These are phyloP conservation scores for Fusarium irregulare DNA, from an alignment of 2,329 filamentous ascomycete genomes.

Conservation along the genomic window DNA sequence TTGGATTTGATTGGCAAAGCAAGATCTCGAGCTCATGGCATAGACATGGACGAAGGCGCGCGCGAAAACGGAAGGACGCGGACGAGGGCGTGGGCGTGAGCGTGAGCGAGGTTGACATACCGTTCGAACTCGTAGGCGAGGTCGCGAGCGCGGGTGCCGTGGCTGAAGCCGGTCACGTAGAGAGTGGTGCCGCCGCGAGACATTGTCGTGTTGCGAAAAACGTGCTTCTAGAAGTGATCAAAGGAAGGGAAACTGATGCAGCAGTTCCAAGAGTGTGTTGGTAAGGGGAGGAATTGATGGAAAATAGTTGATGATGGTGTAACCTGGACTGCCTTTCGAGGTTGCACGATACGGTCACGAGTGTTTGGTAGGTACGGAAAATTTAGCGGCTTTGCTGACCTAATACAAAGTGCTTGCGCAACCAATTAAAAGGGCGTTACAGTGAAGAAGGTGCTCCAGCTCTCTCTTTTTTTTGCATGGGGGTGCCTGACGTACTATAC, in stretches of 20 bases:
- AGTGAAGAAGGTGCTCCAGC: neutral
- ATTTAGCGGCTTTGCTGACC: slow-evolving; percentile 45
- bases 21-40: slow-evolving; percentile 37
- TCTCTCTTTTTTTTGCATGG: neutral
- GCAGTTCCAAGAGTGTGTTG: slow-evolving; percentile 40
- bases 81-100: slow-evolving; percentile 54
- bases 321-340: slow-evolving; percentile 27
- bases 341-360: slow-evolving; percentile 40
- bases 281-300: slow-evolving; percentile 35
- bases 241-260: slow-evolving; percentile 40
- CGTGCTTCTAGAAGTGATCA: slow-evolving; percentile 9
- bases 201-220: slow-evolving; percentile 64
- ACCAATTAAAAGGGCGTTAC: slow-evolving; percentile 7
- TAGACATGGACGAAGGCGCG: slow-evolving; percentile 43
- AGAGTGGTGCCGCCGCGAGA: slow-evolving; percentile 94
- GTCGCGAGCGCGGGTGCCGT: slow-evolving; percentile 97
- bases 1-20: slow-evolving; percentile 3
- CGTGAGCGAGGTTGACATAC: slow-evolving; percentile 78
- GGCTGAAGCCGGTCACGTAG: slow-evolving; percentile 99
- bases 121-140: slow-evolving; percentile 99
- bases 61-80: slow-evolving; percentile 51
- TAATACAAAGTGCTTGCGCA: slow-evolving; percentile 21
- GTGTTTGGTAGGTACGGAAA: slow-evolving; percentile 39
- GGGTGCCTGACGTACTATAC: neutral
- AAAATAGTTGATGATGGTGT: slow-evolving; percentile 31